Conservation (phyloP, 2,329 filamentous ascomycete species). For the Talaromyces sp. region DNA sequence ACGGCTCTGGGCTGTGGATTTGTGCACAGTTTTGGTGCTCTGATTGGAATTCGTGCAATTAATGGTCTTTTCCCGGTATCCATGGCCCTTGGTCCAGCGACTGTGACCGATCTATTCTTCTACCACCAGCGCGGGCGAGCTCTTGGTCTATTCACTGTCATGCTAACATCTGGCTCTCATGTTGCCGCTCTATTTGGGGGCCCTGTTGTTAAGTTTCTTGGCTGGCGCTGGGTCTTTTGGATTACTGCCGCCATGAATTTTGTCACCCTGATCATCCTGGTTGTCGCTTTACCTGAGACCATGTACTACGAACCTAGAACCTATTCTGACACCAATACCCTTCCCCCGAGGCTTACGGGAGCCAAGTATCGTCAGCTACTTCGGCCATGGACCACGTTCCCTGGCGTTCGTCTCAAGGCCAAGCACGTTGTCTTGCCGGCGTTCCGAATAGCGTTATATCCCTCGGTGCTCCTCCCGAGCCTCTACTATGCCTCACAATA, state of each 20-base stretch:
- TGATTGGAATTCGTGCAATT: conserved; percentile 1
- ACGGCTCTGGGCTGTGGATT: conserved; percentile 3
- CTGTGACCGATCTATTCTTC: conserved; percentile 6
- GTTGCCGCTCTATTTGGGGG: conserved; percentile 4
- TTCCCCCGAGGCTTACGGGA: background rate
- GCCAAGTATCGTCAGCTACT: conserved; percentile 4
- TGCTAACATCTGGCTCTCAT: conserved; percentile 4
- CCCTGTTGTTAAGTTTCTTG: conserved; percentile 1
- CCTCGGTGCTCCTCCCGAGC: conserved; percentile 25
- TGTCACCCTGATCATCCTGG: background rate
- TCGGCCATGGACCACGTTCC: conserved; percentile 3
- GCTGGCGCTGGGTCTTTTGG: conserved; percentile 5
- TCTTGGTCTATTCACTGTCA: conserved; percentile 3
- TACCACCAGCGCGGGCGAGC: conserved; percentile 4
- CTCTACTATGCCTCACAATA: conserved; percentile 27
- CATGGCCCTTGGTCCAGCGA: conserved; percentile 3
- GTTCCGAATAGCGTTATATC: conserved; percentile 22
- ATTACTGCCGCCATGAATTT: conserved; percentile 6
- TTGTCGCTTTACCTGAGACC: conserved; percentile 4
- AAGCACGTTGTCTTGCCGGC: background rate
- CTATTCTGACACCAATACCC: conserved; percentile 2
- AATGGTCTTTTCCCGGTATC: conserved; percentile 4
- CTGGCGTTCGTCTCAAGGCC: conserved; percentile 2
- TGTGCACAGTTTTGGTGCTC: conserved; percentile 3
- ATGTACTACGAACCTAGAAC: conserved; percentile 4